phyloP scores from a whole-genome alignment of 2,329 filamentous ascomycete species.

The Helminthosporium solani region DNA sequence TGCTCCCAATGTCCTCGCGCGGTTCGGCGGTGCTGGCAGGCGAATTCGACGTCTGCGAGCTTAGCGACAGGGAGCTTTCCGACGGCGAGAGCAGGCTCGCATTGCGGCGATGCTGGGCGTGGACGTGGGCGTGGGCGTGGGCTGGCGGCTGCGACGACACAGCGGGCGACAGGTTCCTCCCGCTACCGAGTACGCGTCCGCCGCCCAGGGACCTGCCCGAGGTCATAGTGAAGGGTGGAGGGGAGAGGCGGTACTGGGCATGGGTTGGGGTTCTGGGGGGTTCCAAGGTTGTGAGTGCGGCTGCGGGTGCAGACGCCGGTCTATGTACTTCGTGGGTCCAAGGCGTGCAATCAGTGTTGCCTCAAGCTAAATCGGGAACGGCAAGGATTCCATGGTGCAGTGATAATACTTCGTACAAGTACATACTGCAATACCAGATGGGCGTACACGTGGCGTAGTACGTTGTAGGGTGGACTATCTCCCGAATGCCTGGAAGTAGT shows the following conservation, averaged over 20 bases:
- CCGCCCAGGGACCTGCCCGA: constrained; percentile 73
- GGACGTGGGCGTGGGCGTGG: constrained; percentile 11
- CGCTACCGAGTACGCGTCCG: constrained; percentile 85
- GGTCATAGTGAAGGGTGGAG: constrained; percentile 34
- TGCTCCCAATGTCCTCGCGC: constrained; percentile 73
- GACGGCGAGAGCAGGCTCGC: constrained; percentile 59
- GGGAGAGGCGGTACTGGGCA: constrained; percentile 19
- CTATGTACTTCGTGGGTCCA: no score
- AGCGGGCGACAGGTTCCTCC: constrained; percentile 74
- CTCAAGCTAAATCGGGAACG: constrained; percentile 10
- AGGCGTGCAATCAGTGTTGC: neutral
- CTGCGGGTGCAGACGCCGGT: constrained; percentile 10
- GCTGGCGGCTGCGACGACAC: constrained; percentile 39
- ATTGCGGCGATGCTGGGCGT: constrained; percentile 38
- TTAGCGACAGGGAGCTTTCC: constrained; percentile 74
- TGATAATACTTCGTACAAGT: no score
- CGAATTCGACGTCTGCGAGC: constrained; percentile 72
- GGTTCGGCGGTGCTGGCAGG: constrained; percentile 68
- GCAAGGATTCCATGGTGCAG: constrained; percentile 17
- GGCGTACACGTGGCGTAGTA: no score
- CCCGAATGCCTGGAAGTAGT: no score
- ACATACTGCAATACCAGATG: no score
- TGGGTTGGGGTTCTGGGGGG: constrained; percentile 10
- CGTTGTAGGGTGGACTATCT: no score
- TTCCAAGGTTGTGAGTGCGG: constrained; percentile 10